Conservation (phyloP, 2,329 filamentous ascomycete genomes). For the Aspergillus floridensis region DNA sequence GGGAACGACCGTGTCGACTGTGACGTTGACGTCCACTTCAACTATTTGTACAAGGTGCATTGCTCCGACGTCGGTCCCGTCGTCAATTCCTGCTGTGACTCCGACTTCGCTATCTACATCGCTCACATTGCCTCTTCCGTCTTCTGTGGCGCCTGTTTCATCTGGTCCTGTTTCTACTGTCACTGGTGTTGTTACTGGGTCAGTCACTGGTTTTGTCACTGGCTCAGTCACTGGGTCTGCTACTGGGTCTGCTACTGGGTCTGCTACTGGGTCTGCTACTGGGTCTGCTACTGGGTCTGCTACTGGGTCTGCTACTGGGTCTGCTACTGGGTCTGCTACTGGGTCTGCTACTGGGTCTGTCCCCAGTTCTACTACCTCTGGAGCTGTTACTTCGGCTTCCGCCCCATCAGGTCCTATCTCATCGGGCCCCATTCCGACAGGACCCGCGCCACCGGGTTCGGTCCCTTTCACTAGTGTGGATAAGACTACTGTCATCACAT, state of each 20-base stretch:
- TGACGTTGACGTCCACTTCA: constrained; percentile 8
- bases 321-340: no score
- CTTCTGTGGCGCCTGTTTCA: not conserved
- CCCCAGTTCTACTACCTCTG: no score
- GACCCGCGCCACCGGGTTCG: constrained; percentile 10
- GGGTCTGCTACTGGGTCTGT: no score
- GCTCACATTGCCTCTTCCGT: not conserved
- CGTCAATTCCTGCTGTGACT: not conserved
- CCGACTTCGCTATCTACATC: not conserved
- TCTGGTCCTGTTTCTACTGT: not conserved
- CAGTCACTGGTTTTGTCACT: no score
- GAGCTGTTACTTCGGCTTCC: constrained; percentile 2
- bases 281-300: no score
- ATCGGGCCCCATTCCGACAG: not conserved
- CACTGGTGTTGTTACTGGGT: no score
- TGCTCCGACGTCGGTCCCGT: not conserved
- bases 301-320: no score
- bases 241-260: no score
- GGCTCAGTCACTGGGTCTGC: no score
- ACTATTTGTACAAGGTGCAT: constrained; percentile 3
- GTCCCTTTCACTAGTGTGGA: not conserved
- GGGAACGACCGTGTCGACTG: constrained; percentile 9
- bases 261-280: no score
- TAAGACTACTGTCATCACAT: constrained; percentile 20
- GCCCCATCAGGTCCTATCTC: constrained; percentile 3